Evolutionary conservation across 192 early-diverging fungal species (phyloP), one percentile per base, ranked within the genome.

Genomic region (Cetraspora pellucida): DNA sequence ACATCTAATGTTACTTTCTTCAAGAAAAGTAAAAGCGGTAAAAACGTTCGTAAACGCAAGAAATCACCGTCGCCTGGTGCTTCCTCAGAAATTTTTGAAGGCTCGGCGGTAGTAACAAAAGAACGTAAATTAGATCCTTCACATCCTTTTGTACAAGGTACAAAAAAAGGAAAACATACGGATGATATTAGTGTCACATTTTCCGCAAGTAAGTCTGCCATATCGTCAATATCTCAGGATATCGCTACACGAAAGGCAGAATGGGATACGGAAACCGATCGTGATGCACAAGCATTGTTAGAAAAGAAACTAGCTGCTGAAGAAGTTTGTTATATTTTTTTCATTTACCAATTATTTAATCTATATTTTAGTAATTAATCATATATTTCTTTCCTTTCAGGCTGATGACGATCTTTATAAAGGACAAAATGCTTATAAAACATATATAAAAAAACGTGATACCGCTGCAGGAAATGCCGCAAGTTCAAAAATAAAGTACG

Each of bases 371-470:
- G 2, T 65, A 45, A 23, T 44, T 17, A 10, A 1, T 63, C 31
- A 10, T n/a, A 9, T 43, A 65, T 30, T 65, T 0, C 5, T 43
- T 44, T 43, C 19, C 16, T 65, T 21, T 50, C 77, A 83, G 21
- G 79, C 77, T 37, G 88, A 83, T 9, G 85, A 85, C 54, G 83
- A 82, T 19, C 37, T 90, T 11, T 95, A 95, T 84, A 87, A 83
- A 59, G 94, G 94, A 43, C 81, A 88, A 77, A 77, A 74, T 25
- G 87, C 80, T 8, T 95, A 95, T 79, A 93, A 84, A 49, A 74
- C 81, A 1, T 81, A 85, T 57, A 87, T 85, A 63, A 79, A 85
- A 79, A 91, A 83, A 83, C 83, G 77, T 80, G 91, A 81, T 80
- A 90, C 86, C 10, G 74, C 63, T 11, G 74, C 74, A 3, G 74